A percentile compares a stretch with the other conserved stretches of the same genome.
Conservation (phyloP, 2,329 filamentous ascomycete genomes). For the Xylaria polymorpha region DNA sequence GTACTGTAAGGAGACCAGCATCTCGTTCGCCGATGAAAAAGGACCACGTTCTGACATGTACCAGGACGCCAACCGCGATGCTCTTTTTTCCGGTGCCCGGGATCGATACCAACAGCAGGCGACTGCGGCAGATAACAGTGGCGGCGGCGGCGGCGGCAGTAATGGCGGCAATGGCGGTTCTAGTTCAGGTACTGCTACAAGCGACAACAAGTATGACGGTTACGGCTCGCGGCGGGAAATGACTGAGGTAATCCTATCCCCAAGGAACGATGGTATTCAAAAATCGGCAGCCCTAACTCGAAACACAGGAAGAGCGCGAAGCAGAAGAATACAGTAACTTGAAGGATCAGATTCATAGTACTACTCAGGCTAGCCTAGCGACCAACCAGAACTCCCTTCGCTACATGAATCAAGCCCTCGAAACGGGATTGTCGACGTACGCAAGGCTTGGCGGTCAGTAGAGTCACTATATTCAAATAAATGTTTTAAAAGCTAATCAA, state of each 20-base stretch:
- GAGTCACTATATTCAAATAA: background rate
- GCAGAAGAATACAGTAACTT: constrained; percentile 55
- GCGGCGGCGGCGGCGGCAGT: constrained; percentile 7
- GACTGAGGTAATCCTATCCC: constrained; percentile 63
- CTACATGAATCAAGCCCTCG: constrained; percentile 74
- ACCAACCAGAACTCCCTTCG: constrained; percentile 74
- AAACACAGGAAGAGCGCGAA: constrained; percentile 73
- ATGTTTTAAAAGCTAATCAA: constrained; percentile 17
- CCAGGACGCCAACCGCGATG: constrained; percentile 67
- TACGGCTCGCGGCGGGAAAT: constrained; percentile 79
- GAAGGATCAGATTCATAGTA: constrained; percentile 76
- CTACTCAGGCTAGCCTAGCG: constrained; percentile 79
- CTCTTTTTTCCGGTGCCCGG: constrained; percentile 63
- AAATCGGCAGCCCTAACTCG: constrained; percentile 16
- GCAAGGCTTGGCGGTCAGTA: constrained; percentile 69
- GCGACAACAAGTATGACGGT: constrained; percentile 57
- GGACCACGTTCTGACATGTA: constrained; percentile 17
- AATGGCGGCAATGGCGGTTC: constrained; percentile 31
- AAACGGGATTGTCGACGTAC: constrained; percentile 77
- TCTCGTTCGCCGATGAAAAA: background rate
- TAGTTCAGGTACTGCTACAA: constrained; percentile 38
- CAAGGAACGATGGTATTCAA: background rate
- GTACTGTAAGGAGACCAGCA: constrained; percentile 46
- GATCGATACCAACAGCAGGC: constrained; percentile 46
- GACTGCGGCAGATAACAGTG: background rate